Percentiles rank a stretch among this genome's conserved stretches.
Evolutionary conservation across 108 stramenopile species (phyloP).

Genomic region (Pseudonitzschia pungens): DNA sequence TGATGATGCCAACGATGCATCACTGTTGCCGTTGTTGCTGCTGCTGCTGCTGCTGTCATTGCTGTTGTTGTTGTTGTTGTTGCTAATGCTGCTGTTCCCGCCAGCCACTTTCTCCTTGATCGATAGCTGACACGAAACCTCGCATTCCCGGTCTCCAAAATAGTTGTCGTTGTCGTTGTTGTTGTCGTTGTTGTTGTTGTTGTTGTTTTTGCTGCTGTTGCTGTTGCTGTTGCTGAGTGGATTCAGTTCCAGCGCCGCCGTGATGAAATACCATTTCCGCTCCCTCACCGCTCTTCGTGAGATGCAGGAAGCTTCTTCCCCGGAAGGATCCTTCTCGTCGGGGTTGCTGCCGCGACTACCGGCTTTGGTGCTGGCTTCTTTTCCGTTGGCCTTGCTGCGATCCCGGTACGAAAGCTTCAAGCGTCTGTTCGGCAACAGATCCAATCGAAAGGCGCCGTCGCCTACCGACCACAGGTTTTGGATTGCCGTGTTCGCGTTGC

Average conservation of each 20-base stretch:
- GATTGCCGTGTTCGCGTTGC: too few species aligned
- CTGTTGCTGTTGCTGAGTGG: too few species aligned
- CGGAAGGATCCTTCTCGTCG: too few species aligned
- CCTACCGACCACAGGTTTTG: conserved; percentile 7
- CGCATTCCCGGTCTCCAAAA: not conserved
- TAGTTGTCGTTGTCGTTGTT: too few species aligned
- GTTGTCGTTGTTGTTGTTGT: too few species aligned
- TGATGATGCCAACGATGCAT: too few species aligned
- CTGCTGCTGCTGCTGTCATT: not conserved
- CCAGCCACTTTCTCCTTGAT: not conserved
- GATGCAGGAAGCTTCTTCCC: not conserved
- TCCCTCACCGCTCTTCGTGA: not conserved
- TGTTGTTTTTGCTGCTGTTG: too few species aligned
- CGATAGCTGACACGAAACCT: not conserved
- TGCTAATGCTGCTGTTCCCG: not conserved
- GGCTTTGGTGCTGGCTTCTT: too few species aligned
- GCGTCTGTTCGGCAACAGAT: not conserved
- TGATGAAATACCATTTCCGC: not conserved
- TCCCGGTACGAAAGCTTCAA: not conserved
- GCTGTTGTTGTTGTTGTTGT: too few species aligned
- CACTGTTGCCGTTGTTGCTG: too few species aligned
- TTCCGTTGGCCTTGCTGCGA: too few species aligned
- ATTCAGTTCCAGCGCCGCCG: not conserved
- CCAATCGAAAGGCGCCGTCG: not conserved
- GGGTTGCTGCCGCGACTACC: too few species aligned